Evolutionary conservation across 2,329 filamentous ascomycete genomes (phyloP), one percentile per base, ranked within the genome.

Genomic region (Microsporum canis): DNA sequence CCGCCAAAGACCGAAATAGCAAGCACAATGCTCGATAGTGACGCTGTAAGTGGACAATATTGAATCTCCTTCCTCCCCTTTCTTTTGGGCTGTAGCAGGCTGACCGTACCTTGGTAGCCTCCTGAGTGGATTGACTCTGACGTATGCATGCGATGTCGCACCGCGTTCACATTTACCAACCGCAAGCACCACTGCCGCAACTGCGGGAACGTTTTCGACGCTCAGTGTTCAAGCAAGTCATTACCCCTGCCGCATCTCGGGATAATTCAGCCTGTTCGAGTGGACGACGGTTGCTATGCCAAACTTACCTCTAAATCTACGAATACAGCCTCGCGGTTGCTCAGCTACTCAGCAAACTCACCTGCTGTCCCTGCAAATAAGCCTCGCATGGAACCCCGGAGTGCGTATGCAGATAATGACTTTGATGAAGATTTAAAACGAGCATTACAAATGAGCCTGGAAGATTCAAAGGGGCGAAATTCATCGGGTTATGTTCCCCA

Each of bases 11-110:
- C 86, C 45, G 85, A 88, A 31, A 88, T 99, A 51, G 83, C 92
- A n/a, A 95, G 90, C 75, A 96, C 88, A 75, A 99, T 99, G 91
- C 84, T 97, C 66, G 92, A 99, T 72, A 96, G 91, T 72, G 96
- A 87, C 70, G 94, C 94, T 63, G 90, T 95, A 82, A 73, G 88
- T 81, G 39, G 49, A 6, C 39, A 43, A n/a, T n/a, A 6, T n/a
- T 43, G 39, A 6, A n/a, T 43, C 10, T 2, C 5, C 17, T 5
- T 31, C 12, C 27, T 14, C 10, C 5, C 14, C 61, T 53, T n/a
- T 53, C 14, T 14, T 53, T 34, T 33, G 29, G 5, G 5, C 5
- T 8, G 10, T 47, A 47, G 43, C 2, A 2, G 27, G 14, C 49
- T 53, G 27, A 53, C 10, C 14, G 27, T 53, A 6, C 5, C 29